Percentiles rank a stretch among this genome's conserved stretches.
Evolutionary conservation across 352 stramenopile species (phyloP).

Genomic region (Phytophthora crassamura): DNA sequence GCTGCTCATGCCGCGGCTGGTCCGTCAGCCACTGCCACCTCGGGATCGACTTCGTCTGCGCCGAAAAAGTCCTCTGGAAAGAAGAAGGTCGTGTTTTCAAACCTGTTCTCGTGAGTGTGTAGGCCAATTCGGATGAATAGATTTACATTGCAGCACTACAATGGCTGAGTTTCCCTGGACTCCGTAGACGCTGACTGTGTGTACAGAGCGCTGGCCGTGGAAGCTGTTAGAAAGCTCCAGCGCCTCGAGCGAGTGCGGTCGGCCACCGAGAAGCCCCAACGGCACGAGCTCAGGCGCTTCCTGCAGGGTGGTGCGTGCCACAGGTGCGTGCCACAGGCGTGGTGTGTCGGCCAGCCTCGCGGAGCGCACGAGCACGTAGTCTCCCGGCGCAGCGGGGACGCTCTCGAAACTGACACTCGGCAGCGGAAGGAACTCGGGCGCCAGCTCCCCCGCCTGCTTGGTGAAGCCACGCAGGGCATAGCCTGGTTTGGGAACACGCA

Average conservation of each 20-base stretch:
- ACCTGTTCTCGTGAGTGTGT: constrained; percentile 60
- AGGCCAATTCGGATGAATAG: constrained; percentile 21
- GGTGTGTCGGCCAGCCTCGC: constrained; percentile 84
- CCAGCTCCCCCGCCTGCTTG: constrained; percentile 41
- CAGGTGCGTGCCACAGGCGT: constrained; percentile 75
- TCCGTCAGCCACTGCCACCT: background rate
- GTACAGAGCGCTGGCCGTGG: constrained; percentile 78
- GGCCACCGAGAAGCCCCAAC: constrained; percentile 59
- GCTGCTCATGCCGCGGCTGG: constrained; percentile 3
- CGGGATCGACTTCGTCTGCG: background rate
- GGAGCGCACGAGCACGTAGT: constrained; percentile 89
- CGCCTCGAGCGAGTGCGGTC: constrained; percentile 54
- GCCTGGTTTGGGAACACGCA: constrained; percentile 81
- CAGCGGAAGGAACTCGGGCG: constrained; percentile 58
- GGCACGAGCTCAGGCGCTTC: constrained; percentile 67
- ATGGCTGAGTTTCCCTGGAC: too few species aligned
- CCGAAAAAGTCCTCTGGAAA: constrained; percentile 41
- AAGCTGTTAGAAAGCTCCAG: too few species aligned
- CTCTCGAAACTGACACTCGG: constrained; percentile 37
- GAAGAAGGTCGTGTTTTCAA: constrained; percentile 86
- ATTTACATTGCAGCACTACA: constrained; percentile 19
- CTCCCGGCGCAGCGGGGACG: constrained; percentile 61
- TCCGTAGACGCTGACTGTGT: too few species aligned
- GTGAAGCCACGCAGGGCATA: constrained; percentile 61
- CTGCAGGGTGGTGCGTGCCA: constrained; percentile 77